These are phyloP conservation scores for Mortierella sp. DNA, from an alignment of 371 early-diverging fungal species.

Conservation along the genomic window DNA sequence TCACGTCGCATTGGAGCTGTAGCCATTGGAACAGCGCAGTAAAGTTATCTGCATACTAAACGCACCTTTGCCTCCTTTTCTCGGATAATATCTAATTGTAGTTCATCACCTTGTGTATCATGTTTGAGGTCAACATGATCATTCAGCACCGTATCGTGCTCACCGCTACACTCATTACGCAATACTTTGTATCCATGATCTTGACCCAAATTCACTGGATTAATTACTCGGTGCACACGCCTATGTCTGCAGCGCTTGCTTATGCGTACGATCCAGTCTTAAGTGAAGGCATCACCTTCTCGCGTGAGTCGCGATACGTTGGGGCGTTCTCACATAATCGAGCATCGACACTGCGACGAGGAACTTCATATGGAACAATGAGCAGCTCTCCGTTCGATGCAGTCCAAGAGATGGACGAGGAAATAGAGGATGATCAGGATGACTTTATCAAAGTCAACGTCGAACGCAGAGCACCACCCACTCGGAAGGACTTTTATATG, in stretches of 20 bases:
- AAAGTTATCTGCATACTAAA: background rate
- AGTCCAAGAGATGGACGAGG: slow-evolving; percentile 45
- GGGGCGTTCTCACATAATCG: slow-evolving; percentile 1
- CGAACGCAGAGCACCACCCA: slow-evolving; percentile 5
- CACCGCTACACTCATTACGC: slow-evolving; percentile 17
- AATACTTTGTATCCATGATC: slow-evolving; percentile 32
- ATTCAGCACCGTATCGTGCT: slow-evolving; percentile 46
- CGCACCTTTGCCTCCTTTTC: background rate
- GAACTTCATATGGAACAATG: slow-evolving; percentile 51
- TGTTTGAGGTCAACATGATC: slow-evolving; percentile 44
- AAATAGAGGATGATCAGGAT: slow-evolving; percentile 33
- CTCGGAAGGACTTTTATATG: background rate
- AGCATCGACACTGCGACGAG: slow-evolving; percentile 5
- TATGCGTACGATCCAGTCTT: slow-evolving; percentile 47
- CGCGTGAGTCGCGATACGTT: slow-evolving; percentile 48
- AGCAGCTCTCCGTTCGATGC: slow-evolving; percentile 30
- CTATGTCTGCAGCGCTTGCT: slow-evolving; percentile 45
- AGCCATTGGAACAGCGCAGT: background rate
- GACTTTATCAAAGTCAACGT: slow-evolving; percentile 51
- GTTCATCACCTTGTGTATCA: slow-evolving; percentile 33
- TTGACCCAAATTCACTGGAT: slow-evolving; percentile 53
- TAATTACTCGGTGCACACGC: slow-evolving; percentile 50
- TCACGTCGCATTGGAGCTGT: background rate
- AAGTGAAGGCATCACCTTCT: slow-evolving; percentile 49
- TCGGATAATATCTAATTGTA: background rate